phyloP scores from a whole-genome alignment of 1,139 yeast genomes.

The Candida sp. region DNA sequence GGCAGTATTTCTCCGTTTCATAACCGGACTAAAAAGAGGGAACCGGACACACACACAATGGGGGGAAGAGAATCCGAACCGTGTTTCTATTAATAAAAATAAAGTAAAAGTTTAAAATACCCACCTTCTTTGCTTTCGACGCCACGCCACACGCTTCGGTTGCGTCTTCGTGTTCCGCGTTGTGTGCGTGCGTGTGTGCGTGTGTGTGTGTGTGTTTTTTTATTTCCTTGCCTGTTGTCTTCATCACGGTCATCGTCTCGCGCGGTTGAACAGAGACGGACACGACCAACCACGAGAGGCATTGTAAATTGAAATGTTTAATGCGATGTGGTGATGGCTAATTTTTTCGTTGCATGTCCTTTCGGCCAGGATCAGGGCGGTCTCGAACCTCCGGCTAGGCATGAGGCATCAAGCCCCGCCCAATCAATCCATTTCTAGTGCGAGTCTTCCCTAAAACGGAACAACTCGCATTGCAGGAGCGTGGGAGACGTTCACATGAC shows the following conservation, averaged over 20 bases:
- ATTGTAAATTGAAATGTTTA: neutral
- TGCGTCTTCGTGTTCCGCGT: neutral
- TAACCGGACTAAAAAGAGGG: neutral
- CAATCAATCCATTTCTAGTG: neutral
- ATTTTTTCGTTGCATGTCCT: neutral
- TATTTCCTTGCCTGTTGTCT: neutral
- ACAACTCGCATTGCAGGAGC: neutral
- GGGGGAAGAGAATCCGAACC: neutral
- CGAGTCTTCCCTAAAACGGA: neutral
- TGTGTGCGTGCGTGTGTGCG: too few relatives aligned
- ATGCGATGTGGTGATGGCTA: neutral
- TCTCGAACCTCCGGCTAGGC: too few relatives aligned
- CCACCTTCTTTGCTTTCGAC: too few relatives aligned
- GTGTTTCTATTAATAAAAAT: constrained; percentile 1
- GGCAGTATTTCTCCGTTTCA: neutral
- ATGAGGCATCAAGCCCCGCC: too few relatives aligned
- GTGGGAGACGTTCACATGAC: neutral
- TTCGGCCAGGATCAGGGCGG: neutral
- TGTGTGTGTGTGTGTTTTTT: too few relatives aligned
- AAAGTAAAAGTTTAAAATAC: neutral
- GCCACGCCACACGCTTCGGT: neutral
- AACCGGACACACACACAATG: neutral
- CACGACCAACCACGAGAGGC: neutral
- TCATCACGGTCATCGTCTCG: neutral
- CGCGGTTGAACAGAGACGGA: too few relatives aligned